Evolutionary conservation across 441 rosid species (phyloP), one percentile per base, ranked within the genome.

Genomic region (Hura crepitans): DNA sequence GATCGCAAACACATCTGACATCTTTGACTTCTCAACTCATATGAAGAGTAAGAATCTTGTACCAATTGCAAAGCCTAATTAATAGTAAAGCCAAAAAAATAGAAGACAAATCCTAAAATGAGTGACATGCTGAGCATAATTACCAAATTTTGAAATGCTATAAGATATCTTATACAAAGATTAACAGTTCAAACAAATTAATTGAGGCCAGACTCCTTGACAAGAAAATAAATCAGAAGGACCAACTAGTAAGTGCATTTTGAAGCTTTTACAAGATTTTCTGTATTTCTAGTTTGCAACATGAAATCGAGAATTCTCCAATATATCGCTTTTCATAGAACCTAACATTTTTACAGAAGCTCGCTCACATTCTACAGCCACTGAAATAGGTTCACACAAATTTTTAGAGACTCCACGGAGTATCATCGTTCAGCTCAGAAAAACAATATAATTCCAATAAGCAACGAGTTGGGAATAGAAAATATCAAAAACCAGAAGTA

Each of bases 41-140:
- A 76, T 13, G 89, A 80, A 66, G 84, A 79, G 70, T 70, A 77
- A 42, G 91, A 75, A 78, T 91, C 96, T 80, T 91, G 96, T 66
- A 93, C 96, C 86, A 93, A 66, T 68, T 96, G 99, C 83, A 93
- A 78, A 37, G 98, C 98, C 99, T 93, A 70, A 20, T 72, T 28
- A 61, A 64, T 74, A 42, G n/a, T n/a, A 64, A 50, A 25, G 39
- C 67, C 25, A 22, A 9, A 51, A 20, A 53, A 50, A 67, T 23
- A 49, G 20, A 39, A 23, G 10, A 5, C 62, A 37, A 64, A 30
- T 13, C 39, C 20, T 1, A 43, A 59, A 11, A 57, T 51, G 28
- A 66, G 51, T 28, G 51, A 45, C 47, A 17, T 18, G 10, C 9
- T 10, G 3, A 25, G 43, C 56, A 28, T 0, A 9, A 8, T 42